Conservation (phyloP, 192 early-diverging fungal genomes). For the Entomortierella parvispora region DNA sequence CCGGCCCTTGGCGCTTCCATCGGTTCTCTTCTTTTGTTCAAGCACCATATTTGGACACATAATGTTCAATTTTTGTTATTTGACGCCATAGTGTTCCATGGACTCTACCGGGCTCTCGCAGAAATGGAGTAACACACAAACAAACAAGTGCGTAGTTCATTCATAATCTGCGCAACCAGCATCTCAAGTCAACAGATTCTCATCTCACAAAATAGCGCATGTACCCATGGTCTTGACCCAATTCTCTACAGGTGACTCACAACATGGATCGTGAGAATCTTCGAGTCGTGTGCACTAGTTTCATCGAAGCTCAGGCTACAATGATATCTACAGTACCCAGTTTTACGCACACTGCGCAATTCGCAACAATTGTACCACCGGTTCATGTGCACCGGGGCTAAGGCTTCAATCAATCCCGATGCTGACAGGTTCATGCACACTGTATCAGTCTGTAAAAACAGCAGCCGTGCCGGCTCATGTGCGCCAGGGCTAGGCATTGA, state of each 20-base stretch:
- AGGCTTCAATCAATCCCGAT: slow-evolving; percentile 10
- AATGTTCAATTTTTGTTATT: slow-evolving; percentile 19
- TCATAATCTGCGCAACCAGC: background rate
- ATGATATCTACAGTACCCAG: background rate
- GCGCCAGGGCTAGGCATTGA: slow-evolving; percentile 13
- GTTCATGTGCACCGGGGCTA: slow-evolving; percentile 18
- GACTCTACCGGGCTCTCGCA: background rate
- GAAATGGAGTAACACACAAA: too few relatives aligned
- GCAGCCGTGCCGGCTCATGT: slow-evolving; percentile 7
- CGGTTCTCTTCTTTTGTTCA: background rate
- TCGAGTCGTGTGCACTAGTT: too few relatives aligned
- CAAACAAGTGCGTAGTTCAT: background rate
- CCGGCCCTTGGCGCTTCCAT: slow-evolving; percentile 18
- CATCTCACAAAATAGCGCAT: slow-evolving; percentile 12
- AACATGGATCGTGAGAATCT: background rate
- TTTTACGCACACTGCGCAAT: background rate
- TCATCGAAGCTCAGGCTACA: background rate
- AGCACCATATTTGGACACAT: slow-evolving; percentile 6
- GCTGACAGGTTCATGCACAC: background rate
- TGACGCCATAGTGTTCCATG: slow-evolving; percentile 17
- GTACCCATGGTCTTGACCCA: slow-evolving; percentile 13
- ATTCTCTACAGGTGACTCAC: slow-evolving; percentile 3
- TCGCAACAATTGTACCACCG: background rate
- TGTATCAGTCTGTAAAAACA: background rate
- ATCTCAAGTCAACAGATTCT: slow-evolving; percentile 2